A percentile compares a stretch with the other conserved stretches of the same genome.
Conservation (phyloP, 306 rosid species). For the Cajanus cajan region DNA sequence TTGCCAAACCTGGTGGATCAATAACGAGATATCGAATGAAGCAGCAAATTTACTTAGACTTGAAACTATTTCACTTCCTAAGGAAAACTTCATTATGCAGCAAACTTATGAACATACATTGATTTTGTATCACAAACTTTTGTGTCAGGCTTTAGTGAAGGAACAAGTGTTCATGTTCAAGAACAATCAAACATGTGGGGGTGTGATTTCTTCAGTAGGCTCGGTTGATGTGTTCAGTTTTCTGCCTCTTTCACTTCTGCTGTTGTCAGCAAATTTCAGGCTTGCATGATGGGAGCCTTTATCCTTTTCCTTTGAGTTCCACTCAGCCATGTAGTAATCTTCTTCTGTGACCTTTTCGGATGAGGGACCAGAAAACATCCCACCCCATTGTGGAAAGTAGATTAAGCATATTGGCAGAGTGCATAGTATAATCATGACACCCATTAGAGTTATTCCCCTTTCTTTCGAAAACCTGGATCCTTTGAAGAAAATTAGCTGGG, state of each 20-base stretch:
- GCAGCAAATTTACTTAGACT: background rate
- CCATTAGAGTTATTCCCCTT: constrained; percentile 86
- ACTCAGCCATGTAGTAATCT: constrained; percentile 74
- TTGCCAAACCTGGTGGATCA: background rate
- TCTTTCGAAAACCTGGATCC: constrained; percentile 75
- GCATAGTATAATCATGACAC: constrained; percentile 70
- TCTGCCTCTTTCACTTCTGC: constrained; percentile 66
- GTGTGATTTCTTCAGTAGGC: constrained; percentile 42
- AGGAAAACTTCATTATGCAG: background rate
- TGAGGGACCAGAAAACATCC: constrained; percentile 72
- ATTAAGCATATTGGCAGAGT: constrained; percentile 60
- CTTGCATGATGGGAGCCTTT: constrained; percentile 63
- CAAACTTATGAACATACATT: background rate
- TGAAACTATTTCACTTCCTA: background rate
- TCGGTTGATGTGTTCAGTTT: constrained; percentile 34
- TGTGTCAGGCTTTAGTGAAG: background rate
- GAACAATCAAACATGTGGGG: constrained; percentile 31
- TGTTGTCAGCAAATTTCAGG: constrained; percentile 73
- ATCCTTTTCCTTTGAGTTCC: constrained; percentile 63
- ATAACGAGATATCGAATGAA: background rate
- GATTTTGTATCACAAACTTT: background rate
- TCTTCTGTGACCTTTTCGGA: constrained; percentile 52
- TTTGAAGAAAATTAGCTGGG: constrained; percentile 78
- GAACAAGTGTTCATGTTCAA: background rate
- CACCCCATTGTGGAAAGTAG: constrained; percentile 90